Base-by-base conservation (phyloP, 192 early-diverging fungal genomes). In the Lobosporangium transversale region DNA sequence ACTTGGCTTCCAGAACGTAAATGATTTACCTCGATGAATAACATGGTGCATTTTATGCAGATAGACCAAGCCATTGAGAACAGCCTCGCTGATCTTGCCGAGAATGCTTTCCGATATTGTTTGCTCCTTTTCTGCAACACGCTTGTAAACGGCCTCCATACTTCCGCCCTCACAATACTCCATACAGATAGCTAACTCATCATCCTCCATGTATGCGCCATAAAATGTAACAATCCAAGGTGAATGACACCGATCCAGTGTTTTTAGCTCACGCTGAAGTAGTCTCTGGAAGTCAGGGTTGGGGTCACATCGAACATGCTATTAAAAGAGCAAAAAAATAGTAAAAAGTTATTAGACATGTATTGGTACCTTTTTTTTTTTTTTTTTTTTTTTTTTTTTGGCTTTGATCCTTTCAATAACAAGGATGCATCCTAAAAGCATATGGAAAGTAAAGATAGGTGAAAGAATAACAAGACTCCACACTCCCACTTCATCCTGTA, bases 101-200 rank as follows among this genome's bases (percentile, higher is more conserved):
- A 97, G 71, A 6, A 97, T 90, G 48, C 83, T 85, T 73, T 99
- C 97, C 10, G 92, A 89, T 44, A 99, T 92, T n/a, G 88, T 85
- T 21, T 90, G 93, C 21, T 87, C 79, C 54, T 91, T 85, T 50
- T 84, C 80, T 26, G 81, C 79, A 43, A 88, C 85, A 12, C 85
- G 81, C 80, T 94, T 94, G 76, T 97, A 98, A 17, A 99, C 92
- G 31, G 86, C 84, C 62, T 99, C 95, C 36, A 99, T 86, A 51
- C 94, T 96, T 21, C 98, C 97, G 10, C 91, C 88, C 68, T 94
- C 92, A 83, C 96, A 96, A 70, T 92, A 97, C 84, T 98, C 98
- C 93, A 99, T 97, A 79, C 94, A 97, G 40, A 99, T 94, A 5
- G 91, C 94, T 7, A 99, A 82, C 50, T 90, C 89, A 54, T 87